These are phyloP conservation scores for Naematelia encephala DNA, from an alignment of 768 basidiomycete species.

Conservation along the genomic window DNA sequence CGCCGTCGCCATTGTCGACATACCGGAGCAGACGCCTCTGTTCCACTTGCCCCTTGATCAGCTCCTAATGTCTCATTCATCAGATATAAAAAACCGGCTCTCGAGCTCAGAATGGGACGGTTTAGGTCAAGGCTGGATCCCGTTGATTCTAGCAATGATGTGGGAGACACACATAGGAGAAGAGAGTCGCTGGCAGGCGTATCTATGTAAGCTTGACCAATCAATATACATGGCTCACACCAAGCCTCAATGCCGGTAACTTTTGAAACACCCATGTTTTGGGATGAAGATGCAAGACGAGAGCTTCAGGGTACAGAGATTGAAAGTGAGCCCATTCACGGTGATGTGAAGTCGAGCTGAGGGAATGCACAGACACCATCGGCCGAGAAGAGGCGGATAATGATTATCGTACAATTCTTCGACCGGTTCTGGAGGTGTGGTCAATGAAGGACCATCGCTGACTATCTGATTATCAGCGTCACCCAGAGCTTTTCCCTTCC, in stretches of 20 bases:
- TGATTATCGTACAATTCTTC: slow-evolving; percentile 64
- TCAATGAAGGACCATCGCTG: slow-evolving; percentile 3
- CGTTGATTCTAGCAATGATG: slow-evolving; percentile 90
- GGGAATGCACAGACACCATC: slow-evolving; percentile 64
- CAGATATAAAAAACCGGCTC: slow-evolving; percentile 61
- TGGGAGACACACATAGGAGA: slow-evolving; percentile 74
- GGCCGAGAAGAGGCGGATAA: slow-evolving; percentile 77
- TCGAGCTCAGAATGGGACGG: slow-evolving; percentile 65
- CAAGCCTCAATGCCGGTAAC: slow-evolving; percentile 64
- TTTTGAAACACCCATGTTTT: slow-evolving; percentile 95
- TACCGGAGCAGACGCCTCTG: slow-evolving; percentile 67
- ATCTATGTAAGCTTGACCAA: slow-evolving; percentile 59
- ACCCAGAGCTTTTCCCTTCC: slow-evolving; percentile 57
- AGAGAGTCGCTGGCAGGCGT: slow-evolving; percentile 66
- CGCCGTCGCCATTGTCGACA: slow-evolving; percentile 67
- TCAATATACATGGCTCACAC: neutral
- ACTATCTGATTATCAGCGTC: slow-evolving; percentile 24
- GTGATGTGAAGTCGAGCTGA: neutral
- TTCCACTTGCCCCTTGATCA: slow-evolving; percentile 77
- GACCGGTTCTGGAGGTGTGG: slow-evolving; percentile 69
- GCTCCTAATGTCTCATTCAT: slow-evolving; percentile 76
- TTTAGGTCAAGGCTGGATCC: slow-evolving; percentile 74
- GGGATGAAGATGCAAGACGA: slow-evolving; percentile 67
- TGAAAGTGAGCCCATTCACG: slow-evolving; percentile 58
- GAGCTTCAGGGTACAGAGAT: slow-evolving; percentile 82